phyloP scores from a whole-genome alignment of 306 rosid species.

The Corylus americana region DNA sequence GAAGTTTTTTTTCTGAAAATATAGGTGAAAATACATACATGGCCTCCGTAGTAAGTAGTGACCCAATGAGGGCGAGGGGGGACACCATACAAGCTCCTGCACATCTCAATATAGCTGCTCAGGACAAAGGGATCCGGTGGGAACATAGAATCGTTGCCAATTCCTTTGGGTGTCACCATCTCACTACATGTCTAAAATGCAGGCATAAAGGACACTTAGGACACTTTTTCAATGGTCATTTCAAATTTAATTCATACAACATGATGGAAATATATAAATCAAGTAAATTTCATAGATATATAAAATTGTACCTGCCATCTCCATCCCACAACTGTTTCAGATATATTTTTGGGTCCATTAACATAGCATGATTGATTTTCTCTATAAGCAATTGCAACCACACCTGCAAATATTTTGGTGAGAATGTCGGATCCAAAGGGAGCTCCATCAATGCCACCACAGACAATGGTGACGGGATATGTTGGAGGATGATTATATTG shows the following conservation, averaged over 20 bases:
- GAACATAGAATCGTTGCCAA: too few species aligned
- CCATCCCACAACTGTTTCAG: conserved; percentile 61
- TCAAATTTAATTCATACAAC: not conserved
- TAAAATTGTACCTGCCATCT: conserved; percentile 66
- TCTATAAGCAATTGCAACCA: conserved; percentile 38
- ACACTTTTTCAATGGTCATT: not conserved
- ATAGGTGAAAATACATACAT: too few species aligned
- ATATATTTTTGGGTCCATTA: conserved; percentile 28
- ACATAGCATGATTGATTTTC: conserved; percentile 52
- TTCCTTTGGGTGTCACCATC: conserved; percentile 40
- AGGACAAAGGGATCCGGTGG: too few species aligned
- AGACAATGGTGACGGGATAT: conserved; percentile 55
- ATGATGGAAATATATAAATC: not conserved
- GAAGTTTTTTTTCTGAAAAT: too few species aligned
- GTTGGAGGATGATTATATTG: conserved; percentile 61
- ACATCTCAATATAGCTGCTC: too few species aligned
- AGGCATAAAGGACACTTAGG: not conserved
- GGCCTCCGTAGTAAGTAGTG: too few species aligned
- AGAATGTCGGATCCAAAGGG: conserved; percentile 33
- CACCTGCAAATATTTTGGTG: conserved; percentile 59
- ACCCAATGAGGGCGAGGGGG: too few species aligned
- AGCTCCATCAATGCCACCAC: conserved; percentile 61
- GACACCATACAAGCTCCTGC: too few species aligned
- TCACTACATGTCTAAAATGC: conserved; percentile 27
- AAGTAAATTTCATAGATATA: not conserved